Base-by-base conservation (phyloP, 2,329 filamentous ascomycete genomes). In the Alternaria viburni region DNA sequence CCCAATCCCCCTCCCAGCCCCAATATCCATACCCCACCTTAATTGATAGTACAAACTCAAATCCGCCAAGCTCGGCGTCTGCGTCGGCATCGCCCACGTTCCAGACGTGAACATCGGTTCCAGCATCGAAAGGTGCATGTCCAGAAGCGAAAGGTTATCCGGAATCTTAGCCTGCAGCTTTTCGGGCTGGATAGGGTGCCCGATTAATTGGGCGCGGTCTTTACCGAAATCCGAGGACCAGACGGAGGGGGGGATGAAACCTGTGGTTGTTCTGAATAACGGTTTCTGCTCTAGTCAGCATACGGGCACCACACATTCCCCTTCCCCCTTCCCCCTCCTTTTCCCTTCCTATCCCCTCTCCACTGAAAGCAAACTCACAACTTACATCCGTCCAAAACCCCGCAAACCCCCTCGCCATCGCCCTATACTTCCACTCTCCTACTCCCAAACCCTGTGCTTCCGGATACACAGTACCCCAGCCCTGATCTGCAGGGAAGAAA, bases 161-260 rank as follows among this genome's bases (percentile, higher is more conserved):
- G 79, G 78, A 6, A 80, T 65, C 51, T 83, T 83, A n/a, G 69
- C 71, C 44, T 71, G 80, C 9, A 82, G 68, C 60, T 82, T 82
- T 2, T 73, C 69, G 1, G 81, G 64, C 55, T 79, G 73, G 1
- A 82, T 74, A 0, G 67, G 66, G 54, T 82, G 81, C 1, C 81
- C 81, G 21, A 83, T 82, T 10, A 82, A 65, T 43, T 76, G 74
- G 0, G 72, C 72, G 60, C 81, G 70, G 61, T 83, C 81, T 44
- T 66, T 64, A 10, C 81, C 81, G 62, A 83, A 82, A 4, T 62
- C 59, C n/a, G 75, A 77, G 6, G 75, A 63, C 81, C 81, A 82
- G 7, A 82, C 80, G 7, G 70, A 70, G 0, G 76, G 68, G 1
- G 81, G 81, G 51, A 83, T 82, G 1, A 83, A 69, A 5, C 81